Evolutionary conservation across 495 filamentous ascomycete genomes (phyloP).

Genomic region (Penicillium verhagenii): DNA sequence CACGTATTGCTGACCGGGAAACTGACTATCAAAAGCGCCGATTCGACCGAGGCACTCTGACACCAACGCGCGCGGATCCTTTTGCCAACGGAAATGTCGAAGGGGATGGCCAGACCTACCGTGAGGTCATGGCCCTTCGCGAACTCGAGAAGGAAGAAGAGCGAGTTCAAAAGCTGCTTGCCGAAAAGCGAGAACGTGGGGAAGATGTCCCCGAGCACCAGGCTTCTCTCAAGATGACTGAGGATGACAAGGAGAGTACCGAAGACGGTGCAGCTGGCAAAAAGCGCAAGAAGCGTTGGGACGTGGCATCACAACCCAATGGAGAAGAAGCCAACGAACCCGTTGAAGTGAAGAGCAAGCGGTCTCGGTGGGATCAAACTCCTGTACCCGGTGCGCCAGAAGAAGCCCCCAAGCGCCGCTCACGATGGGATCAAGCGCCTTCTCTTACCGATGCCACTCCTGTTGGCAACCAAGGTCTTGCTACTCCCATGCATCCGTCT

Average conservation of each 20-base stretch:
- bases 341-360: slow-evolving; percentile 62
- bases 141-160: slow-evolving; percentile 96
- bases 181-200: slow-evolving; percentile 67
- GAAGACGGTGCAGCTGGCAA: slow-evolving; percentile 69
- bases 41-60: slow-evolving; percentile 76
- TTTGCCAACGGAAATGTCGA: slow-evolving; percentile 73
- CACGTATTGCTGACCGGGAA: slow-evolving; percentile 86
- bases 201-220: slow-evolving; percentile 63
- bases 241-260: slow-evolving; percentile 65
- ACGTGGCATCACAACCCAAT: slow-evolving; percentile 57
- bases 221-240: slow-evolving; percentile 67
- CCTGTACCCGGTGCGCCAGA: slow-evolving; percentile 58
- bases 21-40: slow-evolving; percentile 97
- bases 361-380: slow-evolving; percentile 89
- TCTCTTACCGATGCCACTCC: slow-evolving; percentile 65
- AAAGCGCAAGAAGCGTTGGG: slow-evolving; percentile 95
- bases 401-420: slow-evolving; percentile 65
- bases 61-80: slow-evolving; percentile 84
- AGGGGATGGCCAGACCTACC: slow-evolving; percentile 75
- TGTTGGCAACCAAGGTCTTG: slow-evolving; percentile 74
- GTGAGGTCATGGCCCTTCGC: slow-evolving; percentile 85
- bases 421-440: slow-evolving; percentile 88
- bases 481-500: slow-evolving; percentile 83
- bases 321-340: slow-evolving; percentile 44
- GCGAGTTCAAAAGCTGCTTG: slow-evolving; percentile 76